These are phyloP conservation scores for Reticulascus tulasneorum DNA, from an alignment of 2,329 filamentous ascomycete genomes.

Conservation along the genomic window DNA sequence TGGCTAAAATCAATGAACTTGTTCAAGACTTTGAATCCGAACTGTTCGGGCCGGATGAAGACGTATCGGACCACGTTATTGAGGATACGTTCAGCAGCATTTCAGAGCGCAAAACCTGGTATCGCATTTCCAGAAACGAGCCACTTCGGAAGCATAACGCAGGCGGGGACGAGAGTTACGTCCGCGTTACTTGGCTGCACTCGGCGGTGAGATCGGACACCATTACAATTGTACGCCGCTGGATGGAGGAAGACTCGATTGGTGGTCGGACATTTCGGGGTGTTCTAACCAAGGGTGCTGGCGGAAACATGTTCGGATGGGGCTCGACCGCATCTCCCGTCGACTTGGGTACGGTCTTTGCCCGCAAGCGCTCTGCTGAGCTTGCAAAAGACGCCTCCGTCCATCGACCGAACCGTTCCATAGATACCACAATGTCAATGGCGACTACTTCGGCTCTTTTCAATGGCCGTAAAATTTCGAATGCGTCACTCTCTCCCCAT, in stretches of 20 bases:
- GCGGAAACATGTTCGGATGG: constrained; percentile 57
- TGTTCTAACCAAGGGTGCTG: constrained; percentile 28
- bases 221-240: constrained; percentile 56
- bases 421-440: constrained; percentile 3
- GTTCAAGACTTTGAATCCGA: constrained; percentile 22
- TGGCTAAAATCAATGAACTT: constrained; percentile 28
- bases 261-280: constrained; percentile 45
- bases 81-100: constrained; percentile 50
- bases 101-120: constrained; percentile 61
- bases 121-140: constrained; percentile 58
- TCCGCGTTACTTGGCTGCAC: constrained; percentile 53
- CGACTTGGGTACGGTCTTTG: constrained; percentile 42
- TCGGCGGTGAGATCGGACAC: constrained; percentile 51
- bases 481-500: constrained; percentile 1
- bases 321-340: constrained; percentile 49
- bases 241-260: constrained; percentile 63
- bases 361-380: constrained; percentile 22
- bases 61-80: constrained; percentile 43
- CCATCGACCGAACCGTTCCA: constrained; percentile 16
- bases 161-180: constrained; percentile 57
- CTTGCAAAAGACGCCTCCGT: constrained; percentile 19
- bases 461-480: neutral
- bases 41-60: constrained; percentile 11
- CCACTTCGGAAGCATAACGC: constrained; percentile 53
- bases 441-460: no score